Base-by-base conservation (phyloP, 306 rosid species). In the Luffa aegyptiaca region DNA sequence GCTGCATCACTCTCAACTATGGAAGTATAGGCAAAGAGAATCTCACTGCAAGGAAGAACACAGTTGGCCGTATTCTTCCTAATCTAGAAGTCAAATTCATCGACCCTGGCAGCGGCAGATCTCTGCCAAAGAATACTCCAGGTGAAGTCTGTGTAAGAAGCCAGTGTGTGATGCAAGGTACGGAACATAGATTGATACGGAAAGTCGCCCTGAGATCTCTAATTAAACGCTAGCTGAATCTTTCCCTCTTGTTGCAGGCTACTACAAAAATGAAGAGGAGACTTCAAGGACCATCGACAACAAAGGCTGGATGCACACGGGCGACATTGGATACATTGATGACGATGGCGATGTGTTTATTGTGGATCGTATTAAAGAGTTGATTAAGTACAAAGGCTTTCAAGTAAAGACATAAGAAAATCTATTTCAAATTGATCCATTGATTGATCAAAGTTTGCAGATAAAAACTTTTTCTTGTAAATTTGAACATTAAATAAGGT, bases 161-260 rank as follows among this genome's bases (percentile, higher is more conserved):
- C 86, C 96, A 86, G 80, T 93, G 97, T 80, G 95, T 92, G 6
- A 95, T 95, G 99, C 84, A 87, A 89, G 97, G 97, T 93, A 85
- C 36, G 35, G 33, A 14, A 78, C 65, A 42, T 45, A 65, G 21
- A 44, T 21, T 45, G 55, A 10, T 18, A 37, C 18, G 6, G 53
- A 45, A 45, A 41, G 9, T 68, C 16, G 10, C 13, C 13, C 14
- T 4, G 18, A 16, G 77, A 48, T 73, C 44, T 73, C 41, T 31
- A 73, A 63, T 16, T 62, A 33, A 35, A 59, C 9, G 20, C 49
- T 36, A 39, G 16, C 26, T 26, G 42, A 64, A 79, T 18, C 20
- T 33, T 20, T 16, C 31, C 21, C 36, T 46, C 11, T 11, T 3
- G 48, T 64, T 71, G 44, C 82, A 95, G 97, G 98, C 20, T 92